Evolutionary conservation across 495 filamentous ascomycete species (phyloP), one percentile per base, ranked within the genome.

Genomic region (Niebla homalea): DNA sequence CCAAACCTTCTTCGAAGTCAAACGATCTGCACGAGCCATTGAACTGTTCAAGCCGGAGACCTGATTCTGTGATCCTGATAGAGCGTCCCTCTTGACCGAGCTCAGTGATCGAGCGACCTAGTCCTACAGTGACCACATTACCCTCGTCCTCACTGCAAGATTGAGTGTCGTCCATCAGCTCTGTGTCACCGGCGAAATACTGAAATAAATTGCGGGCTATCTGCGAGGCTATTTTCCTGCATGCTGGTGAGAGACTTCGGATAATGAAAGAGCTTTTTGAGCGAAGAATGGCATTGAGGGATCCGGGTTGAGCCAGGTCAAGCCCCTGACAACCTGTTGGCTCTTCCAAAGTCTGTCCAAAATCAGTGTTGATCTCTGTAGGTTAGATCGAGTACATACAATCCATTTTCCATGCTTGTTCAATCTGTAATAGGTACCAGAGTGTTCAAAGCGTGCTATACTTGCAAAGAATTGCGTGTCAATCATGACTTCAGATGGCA

Each of bases 141-240:
- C 68, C 70, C 38, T 48, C 46, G 16, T 40, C 23, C 20, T 21
- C 12, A 23, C 29, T 21, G 10, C 22, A 25, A 50, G n/a, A 29
- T 23, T 47, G 12, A 18, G 51, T 35, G 5, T 22, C 22, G 21
- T 56, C 38, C 23, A 55, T 38, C 36, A 79, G 70, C 29, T 65
- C 60, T n/a, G 73, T 62, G 59, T 79, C 77, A 29, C 76, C 77
- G 52, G 59, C 65, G 61, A 74, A 79, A 54, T 79, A 80, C 53
- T 80, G 78, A 50, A 70, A 67, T 2, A 80, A 63, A 52, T 80
- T 81, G 35, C 76, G 69, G 20, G 76, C 70, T n/a, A 78, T 66
- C 48, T 79, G 77, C 11, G 76, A 57, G 1, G 74, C 76, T 25
- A 71, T 50, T 39, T 57, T 45, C 12, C 58, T 52, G 18, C 59